Evolutionary conservation across 306 rosid genomes (phyloP).

Genomic region (Citrullus mucosospermus): DNA sequence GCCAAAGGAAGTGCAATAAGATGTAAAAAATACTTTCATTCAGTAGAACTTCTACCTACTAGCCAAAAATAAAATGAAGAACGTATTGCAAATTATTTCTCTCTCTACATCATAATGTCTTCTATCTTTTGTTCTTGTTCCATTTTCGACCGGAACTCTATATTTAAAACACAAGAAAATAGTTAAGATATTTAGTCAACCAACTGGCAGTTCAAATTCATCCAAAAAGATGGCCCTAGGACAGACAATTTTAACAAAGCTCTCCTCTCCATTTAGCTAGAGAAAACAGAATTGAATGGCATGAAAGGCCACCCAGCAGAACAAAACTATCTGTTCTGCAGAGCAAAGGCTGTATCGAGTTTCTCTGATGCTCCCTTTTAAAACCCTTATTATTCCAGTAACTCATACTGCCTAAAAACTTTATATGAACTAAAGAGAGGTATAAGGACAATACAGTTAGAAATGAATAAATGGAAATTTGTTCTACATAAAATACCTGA

Average conservation of each 20-base stretch:
- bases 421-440: background rate
- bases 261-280: background rate
- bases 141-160: background rate
- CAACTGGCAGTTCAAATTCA: background rate
- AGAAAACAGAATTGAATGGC: background rate
- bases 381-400: background rate
- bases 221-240: background rate
- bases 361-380: background rate
- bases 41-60: background rate
- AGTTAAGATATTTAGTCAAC: background rate
- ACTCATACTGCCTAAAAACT: background rate
- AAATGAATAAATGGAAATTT: conserved; percentile 8
- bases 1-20: conserved; percentile 21
- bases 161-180: background rate
- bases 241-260: background rate
- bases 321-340: background rate
- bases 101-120: background rate
- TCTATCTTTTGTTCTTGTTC: background rate
- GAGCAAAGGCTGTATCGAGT: background rate
- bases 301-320: background rate
- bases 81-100: background rate
- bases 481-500: conserved; percentile 37
- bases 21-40: background rate
- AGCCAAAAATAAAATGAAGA: background rate
- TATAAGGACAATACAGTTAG: background rate